Percentiles rank a stretch among this genome's conserved stretches.
Conservation (phyloP, 225 moss, liverwort and hornwort species). For the Sphagnum contortum region DNA sequence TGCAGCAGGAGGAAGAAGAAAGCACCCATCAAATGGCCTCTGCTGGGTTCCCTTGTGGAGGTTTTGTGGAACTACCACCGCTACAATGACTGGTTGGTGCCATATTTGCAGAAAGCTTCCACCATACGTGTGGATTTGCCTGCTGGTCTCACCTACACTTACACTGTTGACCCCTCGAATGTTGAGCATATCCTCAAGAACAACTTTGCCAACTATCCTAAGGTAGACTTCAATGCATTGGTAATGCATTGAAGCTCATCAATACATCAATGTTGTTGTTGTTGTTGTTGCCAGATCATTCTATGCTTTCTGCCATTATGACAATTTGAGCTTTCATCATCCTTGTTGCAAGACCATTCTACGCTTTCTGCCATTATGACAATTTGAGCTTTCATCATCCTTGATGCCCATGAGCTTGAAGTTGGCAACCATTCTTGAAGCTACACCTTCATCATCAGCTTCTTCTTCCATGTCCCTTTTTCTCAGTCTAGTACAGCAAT, state of each 20-base stretch:
- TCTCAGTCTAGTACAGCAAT: neutral
- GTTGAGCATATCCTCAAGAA: conserved; percentile 41
- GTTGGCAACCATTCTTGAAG: no score
- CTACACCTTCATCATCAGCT: neutral
- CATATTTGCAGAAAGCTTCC: no score
- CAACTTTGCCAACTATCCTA: conserved; percentile 51
- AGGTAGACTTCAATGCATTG: conserved; percentile 18
- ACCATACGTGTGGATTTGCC: no score
- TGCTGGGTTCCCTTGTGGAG: no score
- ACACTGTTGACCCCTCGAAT: conserved; percentile 22
- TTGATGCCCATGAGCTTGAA: no score
- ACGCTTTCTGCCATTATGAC: neutral
- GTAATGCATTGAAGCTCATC: neutral
- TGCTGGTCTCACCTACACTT: no score
- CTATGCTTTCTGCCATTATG: neutral
- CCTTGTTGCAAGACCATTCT: neutral
- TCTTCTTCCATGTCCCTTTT: neutral
- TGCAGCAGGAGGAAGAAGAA: no score
- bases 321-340: no score
- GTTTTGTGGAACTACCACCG: no score
- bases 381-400: no score
- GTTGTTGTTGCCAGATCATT: neutral
- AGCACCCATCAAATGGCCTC: no score
- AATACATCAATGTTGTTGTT: neutral
- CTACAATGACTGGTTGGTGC: no score